phyloP scores from a whole-genome alignment of 75 land plant genomes.

The Selaginella tamariscina region DNA sequence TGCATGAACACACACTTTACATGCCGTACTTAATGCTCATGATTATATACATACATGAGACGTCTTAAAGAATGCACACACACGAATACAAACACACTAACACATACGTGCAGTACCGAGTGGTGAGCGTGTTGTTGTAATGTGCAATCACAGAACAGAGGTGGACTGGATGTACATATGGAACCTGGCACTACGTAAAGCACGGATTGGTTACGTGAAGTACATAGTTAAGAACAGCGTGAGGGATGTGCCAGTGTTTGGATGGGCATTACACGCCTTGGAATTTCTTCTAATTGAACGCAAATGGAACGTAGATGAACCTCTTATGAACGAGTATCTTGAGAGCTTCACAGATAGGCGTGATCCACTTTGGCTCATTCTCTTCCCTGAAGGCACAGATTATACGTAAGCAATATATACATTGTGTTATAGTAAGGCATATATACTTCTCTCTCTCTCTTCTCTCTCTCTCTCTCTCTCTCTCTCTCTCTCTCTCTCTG shows the following conservation, averaged over 20 bases:
- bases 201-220: slow-evolving; percentile 60
- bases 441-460: too few relatives aligned
- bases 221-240: slow-evolving; percentile 84
- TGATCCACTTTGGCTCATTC: slow-evolving; percentile 75
- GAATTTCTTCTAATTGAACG: slow-evolving; percentile 83
- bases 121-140: slow-evolving; percentile 55
- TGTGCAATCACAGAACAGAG: slow-evolving; percentile 89
- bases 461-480: background rate
- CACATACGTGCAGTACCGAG: too few relatives aligned
- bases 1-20: too few relatives aligned
- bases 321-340: slow-evolving; percentile 43
- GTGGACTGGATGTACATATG: slow-evolving; percentile 99
- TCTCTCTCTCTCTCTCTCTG: too few relatives aligned
- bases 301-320: slow-evolving; percentile 74
- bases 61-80: too few relatives aligned
- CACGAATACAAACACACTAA: too few relatives aligned
- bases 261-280: slow-evolving; percentile 83
- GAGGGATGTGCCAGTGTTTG: slow-evolving; percentile 81
- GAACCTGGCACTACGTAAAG: slow-evolving; percentile 83
- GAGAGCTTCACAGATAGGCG: slow-evolving; percentile 45
- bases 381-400: slow-evolving; percentile 98
- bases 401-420: slow-evolving; percentile 91
- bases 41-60: too few relatives aligned
- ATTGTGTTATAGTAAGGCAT: too few relatives aligned
- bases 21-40: too few relatives aligned